These are phyloP conservation scores for Colletotrichum sp. DNA, from an alignment of 2,329 filamentous ascomycete species.

Conservation along the genomic window DNA sequence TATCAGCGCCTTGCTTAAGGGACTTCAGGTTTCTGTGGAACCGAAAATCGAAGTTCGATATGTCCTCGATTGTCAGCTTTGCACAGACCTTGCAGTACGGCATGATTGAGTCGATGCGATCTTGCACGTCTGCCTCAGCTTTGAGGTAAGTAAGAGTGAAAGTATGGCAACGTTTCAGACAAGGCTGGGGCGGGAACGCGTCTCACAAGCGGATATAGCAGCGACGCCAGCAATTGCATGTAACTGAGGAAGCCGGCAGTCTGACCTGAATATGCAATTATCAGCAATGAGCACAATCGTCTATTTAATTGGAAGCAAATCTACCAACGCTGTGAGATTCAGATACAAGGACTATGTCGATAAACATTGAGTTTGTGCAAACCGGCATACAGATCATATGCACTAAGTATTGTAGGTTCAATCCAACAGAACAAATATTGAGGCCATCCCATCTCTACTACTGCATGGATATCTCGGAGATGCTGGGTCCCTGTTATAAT, in stretches of 20 bases:
- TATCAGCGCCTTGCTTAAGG: neutral
- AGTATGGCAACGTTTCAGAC: neutral
- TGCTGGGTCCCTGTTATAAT: neutral
- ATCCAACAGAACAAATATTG: too few species aligned
- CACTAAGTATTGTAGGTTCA: neutral
- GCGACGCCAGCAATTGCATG: neutral
- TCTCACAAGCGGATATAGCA: neutral
- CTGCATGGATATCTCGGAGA: neutral
- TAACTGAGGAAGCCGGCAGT: neutral
- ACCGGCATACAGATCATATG: too few species aligned
- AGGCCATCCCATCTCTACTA: neutral
- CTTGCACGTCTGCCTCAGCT: neutral
- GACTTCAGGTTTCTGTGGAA: neutral
- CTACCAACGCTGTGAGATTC: neutral
- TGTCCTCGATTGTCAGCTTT: neutral
- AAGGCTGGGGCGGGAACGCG: neutral
- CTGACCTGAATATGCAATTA: neutral
- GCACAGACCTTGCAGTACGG: neutral
- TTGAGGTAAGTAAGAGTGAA: neutral
- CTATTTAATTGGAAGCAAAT: neutral
- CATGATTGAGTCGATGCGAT: neutral
- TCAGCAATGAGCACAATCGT: neutral
- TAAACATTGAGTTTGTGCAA: too few species aligned
- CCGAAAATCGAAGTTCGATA: neutral
- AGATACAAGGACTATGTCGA: too few species aligned